A percentile compares a stretch with the other conserved stretches of the same genome.
Evolutionary conservation across 345 rosid genomes (phyloP).

Genomic region (thale cress (Arabidopsis thaliana)): TAIR10.1 NC_003070.9:25293501-25294000

Average conservation of each 20-base stretch:
- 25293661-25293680: constrained; percentile 49
- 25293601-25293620: constrained; percentile 44
- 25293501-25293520: constrained; percentile 44
- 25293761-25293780: constrained; percentile 42
- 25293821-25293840: constrained; percentile 56
- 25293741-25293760: constrained; percentile 50
- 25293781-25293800: constrained; percentile 40
- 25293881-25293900: constrained; percentile 77
- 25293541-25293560: constrained; percentile 44
- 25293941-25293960: constrained; percentile 74
- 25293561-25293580: constrained; percentile 77
- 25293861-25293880: constrained; percentile 84
- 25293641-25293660: constrained; percentile 46
- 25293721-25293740: constrained; percentile 60
- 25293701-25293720: constrained; percentile 46
- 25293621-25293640: constrained; percentile 41
- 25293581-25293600: constrained; percentile 50
- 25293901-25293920: constrained; percentile 73
- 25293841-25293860: constrained; percentile 98
- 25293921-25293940: constrained; percentile 74
- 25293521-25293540: constrained; percentile 42
- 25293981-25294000: constrained; percentile 90
- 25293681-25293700: constrained; percentile 49
- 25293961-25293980: constrained; percentile 96
- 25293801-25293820: constrained; percentile 53